phyloP scores from a whole-genome alignment of 2,329 filamentous ascomycete species.

The Penicillium sp. region DNA sequence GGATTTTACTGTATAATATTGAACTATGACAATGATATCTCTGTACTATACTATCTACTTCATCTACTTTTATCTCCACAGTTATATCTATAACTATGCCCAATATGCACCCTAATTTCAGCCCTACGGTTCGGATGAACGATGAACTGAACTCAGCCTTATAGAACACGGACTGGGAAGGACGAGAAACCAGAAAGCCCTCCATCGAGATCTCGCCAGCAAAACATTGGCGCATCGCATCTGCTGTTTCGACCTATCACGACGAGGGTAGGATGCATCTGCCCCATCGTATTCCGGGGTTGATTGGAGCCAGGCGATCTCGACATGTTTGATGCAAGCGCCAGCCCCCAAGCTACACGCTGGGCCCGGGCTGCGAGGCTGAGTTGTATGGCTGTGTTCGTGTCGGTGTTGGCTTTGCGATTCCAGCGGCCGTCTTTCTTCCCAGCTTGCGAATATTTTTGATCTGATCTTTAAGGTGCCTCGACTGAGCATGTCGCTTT shows the following conservation, averaged over 20 bases:
- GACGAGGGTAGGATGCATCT: background rate
- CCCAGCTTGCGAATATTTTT: background rate
- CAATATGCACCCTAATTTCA: too few species aligned
- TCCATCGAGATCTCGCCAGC: background rate
- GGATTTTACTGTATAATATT: slow-evolving; percentile 6
- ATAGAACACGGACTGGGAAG: background rate
- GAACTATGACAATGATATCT: background rate
- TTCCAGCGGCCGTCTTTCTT: background rate
- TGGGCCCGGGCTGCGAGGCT: background rate
- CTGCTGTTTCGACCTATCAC: background rate
- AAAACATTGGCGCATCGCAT: background rate
- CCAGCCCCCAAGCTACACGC: background rate
- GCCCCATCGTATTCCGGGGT: background rate
- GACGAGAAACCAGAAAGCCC: background rate
- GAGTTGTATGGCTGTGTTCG: background rate
- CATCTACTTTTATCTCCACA: background rate
- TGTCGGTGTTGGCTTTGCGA: background rate
- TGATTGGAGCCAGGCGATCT: background rate
- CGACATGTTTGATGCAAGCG: background rate
- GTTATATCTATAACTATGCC: too few species aligned
- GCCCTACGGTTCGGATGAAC: background rate
- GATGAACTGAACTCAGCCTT: background rate
- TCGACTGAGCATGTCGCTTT: background rate
- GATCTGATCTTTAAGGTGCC: too few species aligned
- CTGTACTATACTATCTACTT: background rate